Base-by-base conservation (phyloP, 371 early-diverging fungal species). In the Funneliformis caledonium region DNA sequence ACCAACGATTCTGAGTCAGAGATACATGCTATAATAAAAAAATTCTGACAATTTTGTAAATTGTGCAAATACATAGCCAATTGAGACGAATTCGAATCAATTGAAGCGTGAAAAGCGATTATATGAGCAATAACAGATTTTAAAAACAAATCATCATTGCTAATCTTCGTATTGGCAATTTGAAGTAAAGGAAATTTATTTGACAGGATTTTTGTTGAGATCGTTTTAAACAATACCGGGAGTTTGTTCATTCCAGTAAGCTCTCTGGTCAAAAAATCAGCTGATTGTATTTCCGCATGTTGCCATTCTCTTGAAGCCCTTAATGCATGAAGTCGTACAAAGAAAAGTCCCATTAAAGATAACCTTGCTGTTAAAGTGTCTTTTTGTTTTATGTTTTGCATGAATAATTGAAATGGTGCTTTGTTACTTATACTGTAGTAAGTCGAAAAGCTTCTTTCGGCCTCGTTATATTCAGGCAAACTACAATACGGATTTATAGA, bases 61-160 rank as follows among this genome's bases (percentile, higher is more conserved):
- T 19, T 62, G 16, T 72, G 73, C 7, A 80, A 47, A 33, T 76
- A 76, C 42, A 50, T 26, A 5, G 81, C 33, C 8, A 80, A 33
- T 65, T 61, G 76, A 33, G 81, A 45, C 14, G 50, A 43, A 6
- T 68, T 48, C 26, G 81, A n/a, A 9, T 43, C 37, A 19, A 81
- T 14, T 2, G 81, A 74, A 33, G 81, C 78, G 11, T 81, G 79
- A 19, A 81, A 26, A 7, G 72, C 56, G 64, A 77, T 68, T 14
- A 47, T 52, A 45, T 81, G 81, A 2, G 60, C 47, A n/a, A 81
- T 76, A 4, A 81, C 79, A 8, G 78, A 81, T 65, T 60, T 69
- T 16, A 81, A 47, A 6, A 81, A 45, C 14, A 81, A 45, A 48
- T 64, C 48, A 6, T 12, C 26, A 56, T 81, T 77, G 52, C 52